These are phyloP conservation scores for Trichoderma atrobrunneum DNA, from an alignment of 2,329 filamentous ascomycete species.

Conservation along the genomic window DNA sequence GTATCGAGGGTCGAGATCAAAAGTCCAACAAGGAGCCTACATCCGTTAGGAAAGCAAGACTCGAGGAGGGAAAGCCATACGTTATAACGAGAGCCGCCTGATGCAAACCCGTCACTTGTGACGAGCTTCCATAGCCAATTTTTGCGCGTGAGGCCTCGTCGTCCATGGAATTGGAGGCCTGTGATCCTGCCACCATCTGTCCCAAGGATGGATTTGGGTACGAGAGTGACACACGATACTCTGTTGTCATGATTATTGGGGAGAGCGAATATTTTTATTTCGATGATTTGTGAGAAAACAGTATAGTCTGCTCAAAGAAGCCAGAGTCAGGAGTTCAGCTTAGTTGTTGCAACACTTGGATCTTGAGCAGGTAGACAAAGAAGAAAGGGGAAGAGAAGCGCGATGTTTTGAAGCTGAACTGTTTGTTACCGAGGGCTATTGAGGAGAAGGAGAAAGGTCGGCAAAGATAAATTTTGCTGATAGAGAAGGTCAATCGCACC, in stretches of 20 bases:
- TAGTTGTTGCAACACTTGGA: neutral
- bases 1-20: slow-evolving; percentile 58
- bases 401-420: neutral
- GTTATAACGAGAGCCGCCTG: slow-evolving; percentile 21
- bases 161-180: slow-evolving; percentile 5
- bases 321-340: neutral
- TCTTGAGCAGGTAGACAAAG: neutral
- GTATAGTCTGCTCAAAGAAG: neutral
- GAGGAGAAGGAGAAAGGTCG: neutral
- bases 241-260: slow-evolving; percentile 26
- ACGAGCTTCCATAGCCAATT: neutral
- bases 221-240: slow-evolving; percentile 32
- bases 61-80: slow-evolving; percentile 16
- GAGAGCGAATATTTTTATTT: neutral
- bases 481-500: neutral
- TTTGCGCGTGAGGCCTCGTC: neutral
- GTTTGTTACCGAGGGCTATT: neutral
- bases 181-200: slow-evolving; percentile 27
- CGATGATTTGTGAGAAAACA: neutral
- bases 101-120: slow-evolving; percentile 6
- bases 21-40: slow-evolving; percentile 50
- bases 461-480: neutral
- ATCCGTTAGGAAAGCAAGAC: neutral
- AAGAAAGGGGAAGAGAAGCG: neutral
- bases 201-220: slow-evolving; percentile 35